Evolutionary conservation across 345 rosid species (phyloP).

Genomic region (Acer negundo): DNA sequence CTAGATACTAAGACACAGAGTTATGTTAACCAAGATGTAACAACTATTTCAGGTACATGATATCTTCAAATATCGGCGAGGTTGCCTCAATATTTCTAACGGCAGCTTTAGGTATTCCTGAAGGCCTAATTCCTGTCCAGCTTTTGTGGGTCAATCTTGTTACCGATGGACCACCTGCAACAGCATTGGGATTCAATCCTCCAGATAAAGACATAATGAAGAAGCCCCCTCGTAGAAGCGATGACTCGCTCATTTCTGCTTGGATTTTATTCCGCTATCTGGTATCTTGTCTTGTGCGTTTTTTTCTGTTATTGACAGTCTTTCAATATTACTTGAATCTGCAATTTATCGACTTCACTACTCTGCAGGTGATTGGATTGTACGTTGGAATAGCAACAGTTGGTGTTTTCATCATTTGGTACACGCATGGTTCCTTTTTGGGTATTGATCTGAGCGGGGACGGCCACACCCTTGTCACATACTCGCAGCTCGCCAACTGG

Average conservation of each 20-base stretch:
- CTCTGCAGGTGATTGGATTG: conserved; percentile 59
- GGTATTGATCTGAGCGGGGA: conserved; percentile 63
- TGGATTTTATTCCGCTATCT: conserved; percentile 81
- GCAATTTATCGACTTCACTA: not conserved
- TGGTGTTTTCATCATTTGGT: conserved; percentile 70
- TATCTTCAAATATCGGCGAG: conserved; percentile 82
- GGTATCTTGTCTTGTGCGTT: conserved; percentile 36
- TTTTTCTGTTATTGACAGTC: not conserved
- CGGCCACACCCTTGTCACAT: conserved; percentile 61
- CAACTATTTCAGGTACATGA: conserved; percentile 63
- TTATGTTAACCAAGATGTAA: not conserved
- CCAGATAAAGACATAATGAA: conserved; percentile 72
- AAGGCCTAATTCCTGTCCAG: conserved; percentile 77
- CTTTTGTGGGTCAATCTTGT: conserved; percentile 89
- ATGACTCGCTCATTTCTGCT: conserved; percentile 59
- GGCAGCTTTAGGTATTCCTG: conserved; percentile 80
- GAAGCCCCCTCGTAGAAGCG: conserved; percentile 73
- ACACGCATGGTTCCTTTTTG: conserved; percentile 57
- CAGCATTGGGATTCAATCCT: conserved; percentile 82
- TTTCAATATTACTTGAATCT: not conserved
- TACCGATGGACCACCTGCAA: conserved; percentile 84
- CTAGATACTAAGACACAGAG: not conserved
- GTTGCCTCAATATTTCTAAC: conserved; percentile 75
- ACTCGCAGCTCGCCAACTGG: conserved; percentile 70
- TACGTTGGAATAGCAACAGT: conserved; percentile 74